Evolutionary conservation across 352 stramenopile species (phyloP).

Genomic region (Pythium rishiriense): DNA sequence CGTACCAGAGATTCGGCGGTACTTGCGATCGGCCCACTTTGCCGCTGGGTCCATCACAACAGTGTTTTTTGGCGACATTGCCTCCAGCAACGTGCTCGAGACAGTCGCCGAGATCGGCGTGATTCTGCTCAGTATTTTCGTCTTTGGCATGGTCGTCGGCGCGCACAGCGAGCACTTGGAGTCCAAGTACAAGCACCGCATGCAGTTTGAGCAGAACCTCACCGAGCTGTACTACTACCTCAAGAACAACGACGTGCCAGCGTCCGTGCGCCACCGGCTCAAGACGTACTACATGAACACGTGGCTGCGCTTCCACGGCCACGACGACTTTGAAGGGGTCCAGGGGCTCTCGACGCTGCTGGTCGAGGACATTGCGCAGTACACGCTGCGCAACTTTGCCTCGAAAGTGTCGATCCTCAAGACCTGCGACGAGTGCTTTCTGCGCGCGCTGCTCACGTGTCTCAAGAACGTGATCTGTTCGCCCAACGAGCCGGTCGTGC

Average conservation of each 20-base stretch:
- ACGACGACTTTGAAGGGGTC: constrained; percentile 62
- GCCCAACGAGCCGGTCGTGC: constrained; percentile 51
- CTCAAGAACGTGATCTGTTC: constrained; percentile 74
- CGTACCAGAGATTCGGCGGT: constrained; percentile 44
- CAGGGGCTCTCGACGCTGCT: constrained; percentile 58
- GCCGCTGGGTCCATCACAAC: constrained; percentile 64
- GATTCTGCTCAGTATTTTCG: constrained; percentile 68
- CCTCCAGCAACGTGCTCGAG: constrained; percentile 60
- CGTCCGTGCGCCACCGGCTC: constrained; percentile 47
- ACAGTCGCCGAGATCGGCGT: constrained; percentile 54
- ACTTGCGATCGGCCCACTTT: constrained; percentile 64
- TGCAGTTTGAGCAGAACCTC: constrained; percentile 73
- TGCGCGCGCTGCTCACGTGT: constrained; percentile 57
- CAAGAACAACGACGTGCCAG: constrained; percentile 56
- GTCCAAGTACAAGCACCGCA: constrained; percentile 61
- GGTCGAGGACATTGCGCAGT: constrained; percentile 68
- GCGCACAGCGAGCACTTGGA: constrained; percentile 63
- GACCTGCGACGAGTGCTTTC: constrained; percentile 67
- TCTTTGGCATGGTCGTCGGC: constrained; percentile 67
- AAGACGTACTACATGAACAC: constrained; percentile 70
- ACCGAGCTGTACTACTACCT: constrained; percentile 63
- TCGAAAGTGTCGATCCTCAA: constrained; percentile 63
- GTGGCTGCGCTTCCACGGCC: constrained; percentile 62
- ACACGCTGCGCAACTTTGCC: constrained; percentile 59
- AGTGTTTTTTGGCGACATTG: constrained; percentile 71